Percentiles rank a stretch among this genome's conserved stretches.
These are phyloP conservation scores for Ustilago curta DNA, from an alignment of 1,284 basidiomycete species.

Conservation along the genomic window DNA sequence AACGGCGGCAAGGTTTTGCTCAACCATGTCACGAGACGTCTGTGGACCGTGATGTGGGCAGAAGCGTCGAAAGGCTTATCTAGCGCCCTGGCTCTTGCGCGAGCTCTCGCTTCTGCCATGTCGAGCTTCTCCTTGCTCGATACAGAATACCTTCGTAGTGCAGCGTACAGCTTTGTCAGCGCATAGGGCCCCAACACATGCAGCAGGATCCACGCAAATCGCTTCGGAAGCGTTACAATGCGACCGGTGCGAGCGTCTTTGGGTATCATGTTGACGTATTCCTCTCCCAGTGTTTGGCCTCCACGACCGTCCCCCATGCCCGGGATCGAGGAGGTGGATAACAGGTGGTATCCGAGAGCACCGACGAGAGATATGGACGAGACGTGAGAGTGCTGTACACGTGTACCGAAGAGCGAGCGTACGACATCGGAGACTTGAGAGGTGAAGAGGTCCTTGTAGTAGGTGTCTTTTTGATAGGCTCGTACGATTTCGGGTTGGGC, in stretches of 20 bases:
- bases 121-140: conserved; percentile 17
- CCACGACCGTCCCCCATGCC: conserved; percentile 50
- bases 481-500: conserved; percentile 50
- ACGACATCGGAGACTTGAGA: conserved; percentile 68
- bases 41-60: neutral
- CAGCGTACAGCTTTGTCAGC: conserved; percentile 60
- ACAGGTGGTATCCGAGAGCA: conserved; percentile 67
- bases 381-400: conserved; percentile 66
- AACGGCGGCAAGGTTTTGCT: conserved; percentile 60
- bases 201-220: conserved; percentile 61
- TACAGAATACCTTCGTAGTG: conserved; percentile 36
- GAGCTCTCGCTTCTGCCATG: conserved; percentile 19
- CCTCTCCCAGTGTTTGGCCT: conserved; percentile 71
- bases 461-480: conserved; percentile 58
- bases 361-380: conserved; percentile 64
- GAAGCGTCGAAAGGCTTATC: conserved; percentile 14
- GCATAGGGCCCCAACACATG: conserved; percentile 68
- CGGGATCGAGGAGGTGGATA: conserved; percentile 60
- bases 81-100: conserved; percentile 22
- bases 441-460: conserved; percentile 68
- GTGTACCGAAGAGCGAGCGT: conserved; percentile 66
- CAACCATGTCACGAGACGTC: conserved; percentile 25
- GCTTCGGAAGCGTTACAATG: conserved; percentile 52
- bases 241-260: conserved; percentile 54
- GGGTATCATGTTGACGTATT: conserved; percentile 70